A percentile compares a stretch with the other conserved stretches of the same genome.
Conservation (phyloP, 805 yeast genomes). For the Wickerhamomyces canadensis region DNA sequence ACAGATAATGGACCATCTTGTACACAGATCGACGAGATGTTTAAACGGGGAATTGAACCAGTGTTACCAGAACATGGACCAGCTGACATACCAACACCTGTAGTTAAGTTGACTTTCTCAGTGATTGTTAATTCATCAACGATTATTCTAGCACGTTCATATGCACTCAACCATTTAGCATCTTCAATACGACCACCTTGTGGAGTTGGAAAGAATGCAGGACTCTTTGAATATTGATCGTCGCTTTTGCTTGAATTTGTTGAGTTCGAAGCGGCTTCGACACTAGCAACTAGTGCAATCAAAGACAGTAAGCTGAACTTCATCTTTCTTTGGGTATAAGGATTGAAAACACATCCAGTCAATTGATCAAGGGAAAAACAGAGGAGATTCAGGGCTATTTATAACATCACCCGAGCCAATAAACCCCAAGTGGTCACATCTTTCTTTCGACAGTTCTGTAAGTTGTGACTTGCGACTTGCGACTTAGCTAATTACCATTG, state of each 20-base stretch:
- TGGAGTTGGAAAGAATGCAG: slow-evolving; percentile 14
- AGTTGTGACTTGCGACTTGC: no score
- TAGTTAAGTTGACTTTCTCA: slow-evolving; percentile 54
- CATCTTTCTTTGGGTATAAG: background rate
- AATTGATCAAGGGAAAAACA: no score
- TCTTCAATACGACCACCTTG: slow-evolving; percentile 38
- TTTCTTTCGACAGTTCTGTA: no score
- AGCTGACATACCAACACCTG: slow-evolving; percentile 52
- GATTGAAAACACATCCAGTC: no score
- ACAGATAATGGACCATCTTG: slow-evolving; percentile 59
- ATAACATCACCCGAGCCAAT: no score
- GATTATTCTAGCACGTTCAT: slow-evolving; percentile 41
- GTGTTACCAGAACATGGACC: slow-evolving; percentile 59
- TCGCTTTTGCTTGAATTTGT: background rate
- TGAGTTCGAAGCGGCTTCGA: background rate
- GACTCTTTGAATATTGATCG: background rate
- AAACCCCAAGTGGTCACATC: no score
- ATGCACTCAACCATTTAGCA: slow-evolving; percentile 47
- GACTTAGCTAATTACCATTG: no score
- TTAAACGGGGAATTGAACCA: slow-evolving; percentile 47
- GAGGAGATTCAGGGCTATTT: no score
- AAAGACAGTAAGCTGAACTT: background rate
- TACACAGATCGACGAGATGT: slow-evolving; percentile 44
- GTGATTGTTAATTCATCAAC: slow-evolving; percentile 46
- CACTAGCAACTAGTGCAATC: background rate